Conservation (phyloP, 2,329 filamentous ascomycete genomes). For the Talaromyces rugulosus region DNA sequence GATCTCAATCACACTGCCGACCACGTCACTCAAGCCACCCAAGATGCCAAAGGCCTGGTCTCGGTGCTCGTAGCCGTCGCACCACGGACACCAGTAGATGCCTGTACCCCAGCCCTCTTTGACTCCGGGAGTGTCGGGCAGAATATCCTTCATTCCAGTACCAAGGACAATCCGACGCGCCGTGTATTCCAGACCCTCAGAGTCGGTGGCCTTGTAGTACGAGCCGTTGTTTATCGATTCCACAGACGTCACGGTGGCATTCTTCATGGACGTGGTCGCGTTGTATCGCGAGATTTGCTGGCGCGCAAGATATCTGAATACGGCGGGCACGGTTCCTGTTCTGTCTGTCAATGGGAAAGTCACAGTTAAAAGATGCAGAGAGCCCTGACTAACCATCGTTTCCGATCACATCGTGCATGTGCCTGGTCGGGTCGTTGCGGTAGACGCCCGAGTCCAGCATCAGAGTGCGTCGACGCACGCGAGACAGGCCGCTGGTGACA, state of each 20-base stretch:
- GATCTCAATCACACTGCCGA: slow-evolving; percentile 49
- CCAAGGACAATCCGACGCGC: slow-evolving; percentile 55
- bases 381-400: slow-evolving; percentile 47
- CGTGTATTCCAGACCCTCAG: slow-evolving; percentile 33
- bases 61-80: slow-evolving; percentile 59
- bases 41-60: slow-evolving; percentile 57
- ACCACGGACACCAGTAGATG: slow-evolving; percentile 63
- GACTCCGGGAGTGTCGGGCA: slow-evolving; percentile 54
- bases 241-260: slow-evolving; percentile 48
- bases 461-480: slow-evolving; percentile 52
- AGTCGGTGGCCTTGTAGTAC: slow-evolving; percentile 44
- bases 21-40: slow-evolving; percentile 41
- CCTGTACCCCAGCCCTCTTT: slow-evolving; percentile 55
- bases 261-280: slow-evolving; percentile 42
- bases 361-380: neutral
- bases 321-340: slow-evolving; percentile 51
- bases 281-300: slow-evolving; percentile 51
- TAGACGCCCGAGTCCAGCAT: slow-evolving; percentile 58
- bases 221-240: slow-evolving; percentile 33
- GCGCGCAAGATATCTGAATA: slow-evolving; percentile 53
- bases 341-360: neutral
- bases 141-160: slow-evolving; percentile 53
- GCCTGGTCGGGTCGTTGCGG: slow-evolving; percentile 53
- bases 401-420: slow-evolving; percentile 60
- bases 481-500: slow-evolving; percentile 54